Conservation (phyloP, 164 flowering plant genomes). For the Nymphaea colorata region DNA sequence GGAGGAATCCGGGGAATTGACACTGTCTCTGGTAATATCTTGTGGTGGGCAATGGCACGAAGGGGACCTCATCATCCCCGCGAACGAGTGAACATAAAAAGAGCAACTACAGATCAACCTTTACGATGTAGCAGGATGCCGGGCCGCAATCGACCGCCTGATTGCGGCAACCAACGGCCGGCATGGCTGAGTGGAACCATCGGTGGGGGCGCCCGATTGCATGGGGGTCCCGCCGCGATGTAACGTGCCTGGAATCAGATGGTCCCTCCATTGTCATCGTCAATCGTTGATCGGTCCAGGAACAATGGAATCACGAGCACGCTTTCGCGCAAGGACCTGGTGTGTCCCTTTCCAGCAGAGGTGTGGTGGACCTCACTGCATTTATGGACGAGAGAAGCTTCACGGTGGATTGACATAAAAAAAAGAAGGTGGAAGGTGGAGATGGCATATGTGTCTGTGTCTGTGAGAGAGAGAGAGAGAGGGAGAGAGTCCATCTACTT, state of each 20-base stretch:
- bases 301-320: not conserved
- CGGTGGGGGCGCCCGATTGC: no score
- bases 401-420: not conserved
- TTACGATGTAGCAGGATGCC: not conserved
- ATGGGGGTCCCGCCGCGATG: no score
- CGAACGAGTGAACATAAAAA: no score
- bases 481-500: no score
- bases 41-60: no score
- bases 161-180: not conserved
- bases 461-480: no score
- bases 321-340: not conserved
- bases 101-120: no score
- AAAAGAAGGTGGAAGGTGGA: not conserved
- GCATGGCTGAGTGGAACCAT: not conserved
- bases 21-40: no score
- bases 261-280: not conserved
- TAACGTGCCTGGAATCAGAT: not conserved
- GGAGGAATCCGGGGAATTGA: no score
- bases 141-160: not conserved
- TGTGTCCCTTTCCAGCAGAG: not conserved
- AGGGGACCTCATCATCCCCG: no score
- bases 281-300: not conserved
- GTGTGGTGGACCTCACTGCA: not conserved
- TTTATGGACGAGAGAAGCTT: not conserved
- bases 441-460: no score